Percentiles rank a stretch among this genome's conserved stretches.
Evolutionary conservation across 1,139 yeast species (phyloP).

Genomic region (Yamadazyma spencermartinsiae): DNA sequence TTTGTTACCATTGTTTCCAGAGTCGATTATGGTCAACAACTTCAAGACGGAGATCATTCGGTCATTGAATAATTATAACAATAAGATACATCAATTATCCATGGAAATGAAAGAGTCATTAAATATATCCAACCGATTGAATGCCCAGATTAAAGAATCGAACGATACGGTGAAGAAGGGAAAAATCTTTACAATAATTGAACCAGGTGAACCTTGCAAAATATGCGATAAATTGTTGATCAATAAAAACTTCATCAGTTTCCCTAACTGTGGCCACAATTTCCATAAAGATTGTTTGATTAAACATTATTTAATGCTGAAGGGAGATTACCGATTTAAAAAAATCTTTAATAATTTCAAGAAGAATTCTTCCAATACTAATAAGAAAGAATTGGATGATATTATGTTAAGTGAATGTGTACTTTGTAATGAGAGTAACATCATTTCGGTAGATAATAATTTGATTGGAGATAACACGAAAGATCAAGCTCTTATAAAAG

Average conservation of each 20-base stretch:
- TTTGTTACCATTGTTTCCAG: conserved; percentile 80
- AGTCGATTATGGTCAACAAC: conserved; percentile 75
- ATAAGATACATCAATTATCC: conserved; percentile 61
- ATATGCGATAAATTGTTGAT: conserved; percentile 68
- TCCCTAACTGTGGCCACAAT: conserved; percentile 84
- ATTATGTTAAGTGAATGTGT: conserved; percentile 69
- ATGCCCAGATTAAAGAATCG: conserved; percentile 54
- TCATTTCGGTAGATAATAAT: conserved; percentile 65
- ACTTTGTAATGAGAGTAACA: conserved; percentile 74
- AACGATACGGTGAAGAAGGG: conserved; percentile 44
- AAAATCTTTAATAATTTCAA: conserved; percentile 60
- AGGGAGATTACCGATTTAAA: conserved; percentile 69
- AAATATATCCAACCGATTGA: conserved; percentile 60
- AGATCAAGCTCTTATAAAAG: conserved; percentile 21
- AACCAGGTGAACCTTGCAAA: conserved; percentile 84
- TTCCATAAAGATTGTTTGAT: conserved; percentile 88
- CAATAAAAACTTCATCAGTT: conserved; percentile 72
- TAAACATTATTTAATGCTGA: conserved; percentile 52
- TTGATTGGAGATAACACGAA: conserved; percentile 25
- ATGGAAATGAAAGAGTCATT: conserved; percentile 78
- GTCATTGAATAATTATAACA: conserved; percentile 73
- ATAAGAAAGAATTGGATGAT: conserved; percentile 53
- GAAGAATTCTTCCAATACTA: conserved; percentile 31
- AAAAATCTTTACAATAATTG: conserved; percentile 48
- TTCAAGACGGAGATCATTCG: conserved; percentile 81